These are phyloP conservation scores for Penicillium antarcticum DNA, from an alignment of 495 filamentous ascomycete genomes.

Conservation along the genomic window DNA sequence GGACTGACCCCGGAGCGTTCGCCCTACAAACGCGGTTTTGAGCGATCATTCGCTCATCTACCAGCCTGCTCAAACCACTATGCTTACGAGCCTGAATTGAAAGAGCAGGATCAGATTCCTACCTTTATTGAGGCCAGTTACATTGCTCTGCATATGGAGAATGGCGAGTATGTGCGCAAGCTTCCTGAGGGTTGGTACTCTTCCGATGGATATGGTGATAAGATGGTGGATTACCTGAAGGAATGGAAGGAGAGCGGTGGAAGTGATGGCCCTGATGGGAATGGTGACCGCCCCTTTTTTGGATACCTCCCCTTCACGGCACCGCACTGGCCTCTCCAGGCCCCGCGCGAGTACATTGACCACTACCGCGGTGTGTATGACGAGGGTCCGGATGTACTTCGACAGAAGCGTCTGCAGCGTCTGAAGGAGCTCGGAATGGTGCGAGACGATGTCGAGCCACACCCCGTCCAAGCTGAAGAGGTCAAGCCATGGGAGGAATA, in stretches of 20 bases:
- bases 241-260: conserved; percentile 48
- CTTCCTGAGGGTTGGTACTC: conserved; percentile 57
- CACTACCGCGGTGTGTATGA: conserved; percentile 57
- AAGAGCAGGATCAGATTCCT: conserved; percentile 40
- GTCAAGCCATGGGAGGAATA: conserved; percentile 52
- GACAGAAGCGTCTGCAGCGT: conserved; percentile 45
- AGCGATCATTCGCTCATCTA: conserved; percentile 48
- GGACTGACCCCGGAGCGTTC: conserved; percentile 45
- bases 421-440: conserved; percentile 53
- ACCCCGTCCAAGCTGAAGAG: conserved; percentile 52
- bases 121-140: conserved; percentile 49
- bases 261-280: conserved; percentile 20
- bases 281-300: conserved; percentile 55
- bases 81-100: conserved; percentile 54
- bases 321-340: conserved; percentile 61
- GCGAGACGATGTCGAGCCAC: conserved; percentile 46
- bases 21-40: conserved; percentile 42
- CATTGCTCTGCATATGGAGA: conserved; percentile 59
- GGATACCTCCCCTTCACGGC: conserved; percentile 58
- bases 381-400: conserved; percentile 52
- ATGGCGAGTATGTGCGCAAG: conserved; percentile 52
- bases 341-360: conserved; percentile 47
- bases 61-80: conserved; percentile 61
- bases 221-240: conserved; percentile 49
- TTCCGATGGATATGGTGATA: conserved; percentile 51